Conservation (phyloP, 2,329 filamentous ascomycete species). For the Aspergillus oerlinghausenensis region DNA sequence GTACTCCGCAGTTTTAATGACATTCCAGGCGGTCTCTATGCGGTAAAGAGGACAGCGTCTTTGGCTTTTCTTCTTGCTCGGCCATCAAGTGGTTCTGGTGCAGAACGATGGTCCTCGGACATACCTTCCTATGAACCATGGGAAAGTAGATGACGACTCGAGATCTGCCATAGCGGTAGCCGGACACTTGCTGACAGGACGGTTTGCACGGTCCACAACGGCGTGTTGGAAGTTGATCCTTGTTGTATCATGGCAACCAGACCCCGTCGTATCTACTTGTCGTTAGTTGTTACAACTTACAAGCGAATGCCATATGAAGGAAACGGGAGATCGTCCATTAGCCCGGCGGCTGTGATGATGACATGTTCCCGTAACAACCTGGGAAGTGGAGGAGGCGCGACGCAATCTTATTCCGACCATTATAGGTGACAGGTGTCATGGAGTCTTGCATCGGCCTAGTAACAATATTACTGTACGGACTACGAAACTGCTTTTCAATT, state of each 20-base stretch:
- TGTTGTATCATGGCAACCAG: background rate
- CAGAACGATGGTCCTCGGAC: background rate
- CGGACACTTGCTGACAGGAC: background rate
- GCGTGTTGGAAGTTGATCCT: background rate
- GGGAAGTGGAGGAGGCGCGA: background rate
- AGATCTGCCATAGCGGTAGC: background rate
- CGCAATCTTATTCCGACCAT: background rate
- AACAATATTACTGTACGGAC: background rate
- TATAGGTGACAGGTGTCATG: background rate
- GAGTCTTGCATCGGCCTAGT: background rate
- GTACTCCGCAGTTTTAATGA: background rate
- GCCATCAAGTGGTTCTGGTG: background rate
- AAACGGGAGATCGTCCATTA: slow-evolving; percentile 20
- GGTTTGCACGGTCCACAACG: background rate
- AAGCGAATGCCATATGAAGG: background rate
- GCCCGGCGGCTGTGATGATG: background rate
- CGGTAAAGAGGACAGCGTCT: background rate
- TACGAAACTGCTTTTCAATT: background rate
- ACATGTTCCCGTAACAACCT: background rate
- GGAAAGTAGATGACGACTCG: background rate
- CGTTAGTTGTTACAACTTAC: background rate
- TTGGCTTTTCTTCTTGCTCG: background rate
- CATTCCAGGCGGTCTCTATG: background rate
- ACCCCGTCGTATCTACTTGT: background rate
- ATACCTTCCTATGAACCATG: background rate